Conservation (phyloP, 2,329 filamentous ascomycete genomes). For the Trichoderma aggressivum region DNA sequence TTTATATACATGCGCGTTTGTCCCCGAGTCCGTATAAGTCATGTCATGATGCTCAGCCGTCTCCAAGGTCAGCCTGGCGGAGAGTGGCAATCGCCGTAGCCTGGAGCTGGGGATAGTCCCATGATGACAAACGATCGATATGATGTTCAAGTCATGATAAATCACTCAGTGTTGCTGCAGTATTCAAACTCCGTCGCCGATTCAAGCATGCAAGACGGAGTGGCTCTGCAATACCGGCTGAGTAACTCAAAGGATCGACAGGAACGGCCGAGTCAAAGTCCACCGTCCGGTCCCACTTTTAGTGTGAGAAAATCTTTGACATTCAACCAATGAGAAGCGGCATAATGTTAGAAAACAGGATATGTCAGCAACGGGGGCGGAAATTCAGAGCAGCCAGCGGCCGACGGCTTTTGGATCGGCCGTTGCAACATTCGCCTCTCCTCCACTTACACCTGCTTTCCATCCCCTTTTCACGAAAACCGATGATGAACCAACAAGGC, state of each 20-base stretch:
- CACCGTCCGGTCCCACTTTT: neutral
- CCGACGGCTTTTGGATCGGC: constrained; percentile 11
- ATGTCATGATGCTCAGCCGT: neutral
- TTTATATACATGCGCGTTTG: neutral
- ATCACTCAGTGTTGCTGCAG: neutral
- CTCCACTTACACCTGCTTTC: neutral
- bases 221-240: neutral
- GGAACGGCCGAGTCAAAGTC: neutral
- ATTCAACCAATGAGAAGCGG: neutral
- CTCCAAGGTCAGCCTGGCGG: neutral
- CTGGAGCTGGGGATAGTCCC: neutral
- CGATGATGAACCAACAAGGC: neutral
- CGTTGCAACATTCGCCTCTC: neutral
- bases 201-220: neutral
- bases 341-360: neutral
- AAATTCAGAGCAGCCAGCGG: neutral
- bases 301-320: neutral
- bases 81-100: neutral
- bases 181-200: neutral
- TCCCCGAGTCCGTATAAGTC: neutral
- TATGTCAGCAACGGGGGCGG: constrained; percentile 9
- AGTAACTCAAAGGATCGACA: neutral
- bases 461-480: neutral
- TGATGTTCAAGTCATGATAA: neutral
- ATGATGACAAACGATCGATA: neutral